Base-by-base conservation (phyloP, 1,139 yeast species). In the Taiozyma sp. region DNA sequence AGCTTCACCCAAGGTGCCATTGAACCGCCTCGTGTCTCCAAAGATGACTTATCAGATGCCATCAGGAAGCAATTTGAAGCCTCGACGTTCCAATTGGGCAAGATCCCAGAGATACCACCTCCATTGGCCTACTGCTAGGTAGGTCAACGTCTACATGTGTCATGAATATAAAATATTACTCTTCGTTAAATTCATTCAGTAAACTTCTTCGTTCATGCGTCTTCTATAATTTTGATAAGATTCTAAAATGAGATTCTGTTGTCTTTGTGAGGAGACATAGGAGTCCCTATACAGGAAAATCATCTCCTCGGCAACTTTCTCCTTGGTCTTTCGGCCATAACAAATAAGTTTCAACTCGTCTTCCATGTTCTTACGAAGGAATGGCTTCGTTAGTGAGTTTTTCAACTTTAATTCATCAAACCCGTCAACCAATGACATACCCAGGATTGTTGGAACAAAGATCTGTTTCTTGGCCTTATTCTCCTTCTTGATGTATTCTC, bases 381-480 rank as follows among this genome's bases (percentile, higher is more conserved):
- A 88, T 3, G 99, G 99, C 61, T 93, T 93, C 0, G 97, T 85
- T 52, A 95, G 72, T 1, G 96, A 88, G 55, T 83, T 85, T 51
- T 75, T 79, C 49, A 88, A 77, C 11, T 87, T 90, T 56, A 95
- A 80, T 43, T 78, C 76, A 53, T 88, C 90, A 65, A 93, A 90
- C 1, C 97, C 97, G 62, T 86, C 95, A 28, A 90, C 93, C 11
- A 95, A 70, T 0, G 95, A 93, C 70, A 86, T 81, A 0, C 99
- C 99, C 9, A 95, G 70, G 11, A 80, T 80, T 0, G 97, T 85
- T 0, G 99, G 99, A 2, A 86, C 71, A 24, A 93, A 66, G 55
- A 69, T 70, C 52, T 70, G 78, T 58, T 63, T 66, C 43, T 68
- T 66, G 34, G 73, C 58, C 50, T 76, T 76, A 3, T 61, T 65